Base-by-base conservation (phyloP, 2,329 filamentous ascomycete genomes). In the Biscogniauxia marginata region DNA sequence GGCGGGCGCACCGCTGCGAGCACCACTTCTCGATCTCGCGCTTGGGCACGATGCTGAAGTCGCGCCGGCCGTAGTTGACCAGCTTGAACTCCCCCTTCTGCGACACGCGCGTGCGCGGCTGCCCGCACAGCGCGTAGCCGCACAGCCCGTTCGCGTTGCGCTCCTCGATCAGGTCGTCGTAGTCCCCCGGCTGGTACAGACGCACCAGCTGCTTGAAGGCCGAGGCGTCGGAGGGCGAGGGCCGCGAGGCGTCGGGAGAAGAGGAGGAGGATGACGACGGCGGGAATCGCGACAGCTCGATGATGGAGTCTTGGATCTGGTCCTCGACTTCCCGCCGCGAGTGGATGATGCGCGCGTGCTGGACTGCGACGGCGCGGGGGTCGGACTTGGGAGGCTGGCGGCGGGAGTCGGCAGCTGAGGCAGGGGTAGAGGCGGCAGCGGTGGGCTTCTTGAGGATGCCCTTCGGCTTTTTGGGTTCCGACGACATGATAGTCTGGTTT, bases 11-110 rank as follows among this genome's bases (percentile, higher is more conserved):
- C 43, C 80, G 80, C 53, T 87, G 80, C 0, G 87, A 90, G 73
- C 95, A 99, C 91, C 92, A 99, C 73, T 87, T 89, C 74, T 95
- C 90, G 16, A 93, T 73, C 67, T 91, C 85, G 62, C 85, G 84
- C 52, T 82, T 84, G 57, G 84, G 82, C 22, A 96, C 85, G 49
- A 96, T 88, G 60, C 80, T 81, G 53, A 85, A 84, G 54, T 84
- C 80, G 53, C 79, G 81, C 11, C 72, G 76, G 72, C 71, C 77
- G 59, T 68, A 75, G 56, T 76, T 74, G 20, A 88, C 75, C 24
- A 95, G 79, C 67, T 89, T 88, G 76, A 86, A 93, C 61, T 85
- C 84, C 16, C 85, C 86, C 1, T 80, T 82, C 9, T 78, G 75
- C 16, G 79, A 75, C 51, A 83, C 78, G 25, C 79, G 78, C 25